These are phyloP conservation scores for Penicillium sp. DNA, from an alignment of 2,329 filamentous ascomycete genomes.

Conservation along the genomic window DNA sequence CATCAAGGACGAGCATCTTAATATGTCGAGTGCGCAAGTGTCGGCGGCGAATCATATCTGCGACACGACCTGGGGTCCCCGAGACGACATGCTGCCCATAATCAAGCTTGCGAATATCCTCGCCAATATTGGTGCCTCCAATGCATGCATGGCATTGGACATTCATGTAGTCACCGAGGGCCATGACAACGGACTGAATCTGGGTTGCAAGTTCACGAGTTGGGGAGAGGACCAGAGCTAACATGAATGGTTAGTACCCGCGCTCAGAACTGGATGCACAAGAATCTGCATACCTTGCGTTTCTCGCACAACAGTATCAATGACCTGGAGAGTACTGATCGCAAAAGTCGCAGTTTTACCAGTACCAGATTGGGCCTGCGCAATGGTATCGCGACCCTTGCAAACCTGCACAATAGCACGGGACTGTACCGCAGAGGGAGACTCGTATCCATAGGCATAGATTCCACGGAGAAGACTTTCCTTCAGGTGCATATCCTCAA, in stretches of 20 bases:
- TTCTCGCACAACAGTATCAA: conserved; percentile 86
- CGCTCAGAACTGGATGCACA: neutral
- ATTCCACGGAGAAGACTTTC: conserved; percentile 95
- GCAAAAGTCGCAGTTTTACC: conserved; percentile 97
- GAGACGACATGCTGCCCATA: conserved; percentile 96
- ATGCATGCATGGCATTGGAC: conserved; percentile 99
- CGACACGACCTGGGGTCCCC: conserved; percentile 95
- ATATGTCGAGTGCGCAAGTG: conserved; percentile 95
- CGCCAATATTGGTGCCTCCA: conserved; percentile 94
- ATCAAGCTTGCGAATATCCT: conserved; percentile 96
- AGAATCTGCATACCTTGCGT: conserved; percentile 56
- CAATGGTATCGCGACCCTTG: conserved; percentile 97
- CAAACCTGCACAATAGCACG: conserved; percentile 98
- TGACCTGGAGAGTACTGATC: conserved; percentile 92
- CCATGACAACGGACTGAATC: conserved; percentile 98
- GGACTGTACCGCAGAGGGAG: conserved; percentile 93
- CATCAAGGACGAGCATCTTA: conserved; percentile 99
- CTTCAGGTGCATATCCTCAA: conserved; percentile 95
- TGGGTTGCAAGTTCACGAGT: conserved; percentile 96
- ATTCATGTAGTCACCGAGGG: conserved; percentile 99
- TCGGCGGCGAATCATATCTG: conserved; percentile 98
- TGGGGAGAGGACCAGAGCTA: conserved; percentile 85
- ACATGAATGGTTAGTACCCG: conserved; percentile 8
- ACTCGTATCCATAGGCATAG: conserved; percentile 98
- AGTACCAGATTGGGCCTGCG: conserved; percentile 93